Conservation (phyloP, 768 basidiomycete genomes). For the Mrakia gelida region DNA sequence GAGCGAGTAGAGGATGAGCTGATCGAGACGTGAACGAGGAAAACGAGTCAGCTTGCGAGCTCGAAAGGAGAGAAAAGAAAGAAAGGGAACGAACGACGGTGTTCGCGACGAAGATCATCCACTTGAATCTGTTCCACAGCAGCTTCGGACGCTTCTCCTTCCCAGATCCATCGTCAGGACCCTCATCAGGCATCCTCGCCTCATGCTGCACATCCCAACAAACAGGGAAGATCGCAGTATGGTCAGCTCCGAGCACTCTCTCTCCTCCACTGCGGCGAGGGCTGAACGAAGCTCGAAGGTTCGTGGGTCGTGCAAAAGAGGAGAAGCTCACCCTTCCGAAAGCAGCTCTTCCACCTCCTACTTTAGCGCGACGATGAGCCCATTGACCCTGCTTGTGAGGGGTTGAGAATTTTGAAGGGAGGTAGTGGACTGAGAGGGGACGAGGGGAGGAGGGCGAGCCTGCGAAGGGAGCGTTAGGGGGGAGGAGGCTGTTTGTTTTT, state of each 20-base stretch:
- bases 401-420: conserved; percentile 68
- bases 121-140: conserved; percentile 81
- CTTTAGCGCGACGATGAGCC: conserved; percentile 49
- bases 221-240: not conserved
- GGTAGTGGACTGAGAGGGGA: conserved; percentile 63
- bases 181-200: conserved; percentile 47
- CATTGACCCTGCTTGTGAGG: conserved; percentile 48
- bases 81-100: conserved; percentile 48
- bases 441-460: conserved; percentile 1
- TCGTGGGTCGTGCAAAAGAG: not conserved
- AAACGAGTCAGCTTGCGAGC: no score
- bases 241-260: no score
- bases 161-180: conserved; percentile 4
- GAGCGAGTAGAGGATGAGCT: conserved; percentile 62
- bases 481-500: not conserved
- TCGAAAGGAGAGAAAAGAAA: not conserved
- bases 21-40: not conserved
- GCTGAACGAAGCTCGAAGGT: no score
- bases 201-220: conserved; percentile 48
- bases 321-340: conserved; percentile 41
- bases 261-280: not conserved
- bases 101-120: conserved; percentile 68
- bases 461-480: conserved; percentile 10
- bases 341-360: conserved; percentile 67
- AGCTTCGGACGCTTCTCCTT: conserved; percentile 48